Evolutionary conservation across 352 stramenopile species (phyloP).

Genomic region (Globisporangium acanthophoron): DNA sequence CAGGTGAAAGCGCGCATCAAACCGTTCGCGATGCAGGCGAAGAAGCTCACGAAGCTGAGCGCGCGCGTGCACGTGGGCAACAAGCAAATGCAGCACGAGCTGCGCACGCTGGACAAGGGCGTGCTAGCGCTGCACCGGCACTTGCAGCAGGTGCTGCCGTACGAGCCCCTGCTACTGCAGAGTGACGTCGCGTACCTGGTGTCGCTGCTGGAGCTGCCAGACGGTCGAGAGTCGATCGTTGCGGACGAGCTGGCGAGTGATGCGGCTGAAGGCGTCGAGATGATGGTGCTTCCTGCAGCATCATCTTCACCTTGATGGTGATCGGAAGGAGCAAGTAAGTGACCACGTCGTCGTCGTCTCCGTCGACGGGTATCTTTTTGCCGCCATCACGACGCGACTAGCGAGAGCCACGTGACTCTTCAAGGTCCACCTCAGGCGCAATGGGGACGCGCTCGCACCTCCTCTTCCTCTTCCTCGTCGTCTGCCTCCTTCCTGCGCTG

Average conservation of each 20-base stretch:
- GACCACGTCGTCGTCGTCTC: no score
- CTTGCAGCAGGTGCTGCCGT: constrained; percentile 34
- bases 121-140: constrained; percentile 33
- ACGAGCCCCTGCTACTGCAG: constrained; percentile 51
- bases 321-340: no score
- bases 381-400: no score
- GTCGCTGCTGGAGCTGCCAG: constrained; percentile 14
- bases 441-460: background rate
- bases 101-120: constrained; percentile 28
- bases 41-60: constrained; percentile 49
- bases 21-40: constrained; percentile 55
- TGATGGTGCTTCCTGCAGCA: no score
- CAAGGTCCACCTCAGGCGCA: background rate
- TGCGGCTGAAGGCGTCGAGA: background rate
- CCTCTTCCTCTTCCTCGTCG: background rate
- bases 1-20: constrained; percentile 50
- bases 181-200: constrained; percentile 41
- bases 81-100: constrained; percentile 49
- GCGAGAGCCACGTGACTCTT: background rate
- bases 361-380: no score
- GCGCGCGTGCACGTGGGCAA: constrained; percentile 39
- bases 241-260: constrained; percentile 3
- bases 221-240: constrained; percentile 12
- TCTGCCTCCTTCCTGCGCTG: background rate
- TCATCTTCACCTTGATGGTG: no score